A percentile compares a stretch with the other conserved stretches of the same genome.
Conservation (phyloP, 2,329 filamentous ascomycete genomes). For the Penicillium sp. region DNA sequence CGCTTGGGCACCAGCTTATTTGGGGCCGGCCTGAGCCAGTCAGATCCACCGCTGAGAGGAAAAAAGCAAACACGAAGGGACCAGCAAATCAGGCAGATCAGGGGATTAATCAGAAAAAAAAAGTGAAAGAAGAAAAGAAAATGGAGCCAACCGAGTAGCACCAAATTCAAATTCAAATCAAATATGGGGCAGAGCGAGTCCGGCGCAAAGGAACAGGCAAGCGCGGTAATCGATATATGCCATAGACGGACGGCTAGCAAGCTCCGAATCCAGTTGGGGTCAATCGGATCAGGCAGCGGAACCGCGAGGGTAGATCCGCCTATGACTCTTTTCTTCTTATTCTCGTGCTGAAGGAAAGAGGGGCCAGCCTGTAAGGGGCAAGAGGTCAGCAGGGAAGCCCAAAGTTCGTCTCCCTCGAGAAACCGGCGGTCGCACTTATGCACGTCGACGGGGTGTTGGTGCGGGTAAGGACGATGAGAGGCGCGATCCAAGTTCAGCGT, state of each 20-base stretch:
- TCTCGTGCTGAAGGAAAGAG: neutral
- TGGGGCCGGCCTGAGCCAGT: conserved; percentile 29
- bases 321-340: neutral
- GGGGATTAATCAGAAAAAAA: conserved; percentile 1
- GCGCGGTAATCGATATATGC: conserved; percentile 21
- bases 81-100: conserved; percentile 14
- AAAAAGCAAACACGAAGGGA: conserved; percentile 22
- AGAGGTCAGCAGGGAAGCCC: neutral
- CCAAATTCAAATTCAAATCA: neutral
- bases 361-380: conserved; percentile 17
- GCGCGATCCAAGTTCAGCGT: conserved; percentile 15
- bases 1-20: conserved; percentile 12
- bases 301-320: conserved; percentile 19
- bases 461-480: conserved; percentile 14
- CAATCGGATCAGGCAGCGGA: conserved; percentile 8
- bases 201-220: conserved; percentile 11
- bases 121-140: neutral
- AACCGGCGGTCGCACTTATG: conserved; percentile 36
- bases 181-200: neutral
- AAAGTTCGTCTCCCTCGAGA: neutral
- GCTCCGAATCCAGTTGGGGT: neutral
- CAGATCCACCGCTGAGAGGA: conserved; percentile 23
- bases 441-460: conserved; percentile 29
- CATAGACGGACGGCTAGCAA: conserved; percentile 1
- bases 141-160: neutral